A percentile compares a stretch with the other conserved stretches of the same genome.
These are phyloP conservation scores for Podila epigama DNA, from an alignment of 192 early-diverging fungal genomes.

Conservation along the genomic window DNA sequence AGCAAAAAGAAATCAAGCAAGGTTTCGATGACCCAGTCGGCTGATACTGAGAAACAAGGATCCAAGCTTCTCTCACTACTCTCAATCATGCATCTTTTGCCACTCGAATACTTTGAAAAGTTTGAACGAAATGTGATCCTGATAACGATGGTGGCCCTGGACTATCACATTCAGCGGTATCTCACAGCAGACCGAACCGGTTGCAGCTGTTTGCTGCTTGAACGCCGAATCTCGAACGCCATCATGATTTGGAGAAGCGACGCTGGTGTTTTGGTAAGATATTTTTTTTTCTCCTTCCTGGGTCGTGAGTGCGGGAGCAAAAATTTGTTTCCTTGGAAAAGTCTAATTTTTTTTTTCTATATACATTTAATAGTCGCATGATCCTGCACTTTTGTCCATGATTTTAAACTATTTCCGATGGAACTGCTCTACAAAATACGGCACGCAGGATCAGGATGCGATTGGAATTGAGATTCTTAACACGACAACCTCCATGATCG, in stretches of 20 bases:
- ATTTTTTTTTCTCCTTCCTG: not conserved
- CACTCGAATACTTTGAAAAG: conserved; percentile 58
- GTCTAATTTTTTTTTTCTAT: not conserved
- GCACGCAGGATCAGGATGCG: conserved; percentile 17
- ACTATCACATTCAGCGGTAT: conserved; percentile 17
- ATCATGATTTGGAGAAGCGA: conserved; percentile 43
- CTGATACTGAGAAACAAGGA: not conserved
- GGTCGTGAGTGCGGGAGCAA: no score
- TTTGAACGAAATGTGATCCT: conserved; percentile 50
- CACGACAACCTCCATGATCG: conserved; percentile 17
- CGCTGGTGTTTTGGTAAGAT: conserved; percentile 52
- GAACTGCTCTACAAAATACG: conserved; percentile 19
- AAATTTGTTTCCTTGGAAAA: not conserved
- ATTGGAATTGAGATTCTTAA: conserved; percentile 17
- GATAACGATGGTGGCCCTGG: conserved; percentile 33
- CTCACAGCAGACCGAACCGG: conserved; percentile 9
- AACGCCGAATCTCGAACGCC: conserved; percentile 44
- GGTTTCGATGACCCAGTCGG: not conserved
- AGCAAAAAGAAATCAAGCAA: not conserved
- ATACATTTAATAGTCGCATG: not conserved
- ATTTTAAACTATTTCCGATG: conserved; percentile 19
- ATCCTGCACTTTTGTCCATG: conserved; percentile 11
- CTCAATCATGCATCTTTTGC: conserved; percentile 55
- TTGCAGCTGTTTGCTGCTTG: conserved; percentile 32
- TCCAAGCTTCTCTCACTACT: conserved; percentile 12